phyloP scores from a whole-genome alignment of 1,284 basidiomycete genomes.

The Pisolithus thermaeus region DNA sequence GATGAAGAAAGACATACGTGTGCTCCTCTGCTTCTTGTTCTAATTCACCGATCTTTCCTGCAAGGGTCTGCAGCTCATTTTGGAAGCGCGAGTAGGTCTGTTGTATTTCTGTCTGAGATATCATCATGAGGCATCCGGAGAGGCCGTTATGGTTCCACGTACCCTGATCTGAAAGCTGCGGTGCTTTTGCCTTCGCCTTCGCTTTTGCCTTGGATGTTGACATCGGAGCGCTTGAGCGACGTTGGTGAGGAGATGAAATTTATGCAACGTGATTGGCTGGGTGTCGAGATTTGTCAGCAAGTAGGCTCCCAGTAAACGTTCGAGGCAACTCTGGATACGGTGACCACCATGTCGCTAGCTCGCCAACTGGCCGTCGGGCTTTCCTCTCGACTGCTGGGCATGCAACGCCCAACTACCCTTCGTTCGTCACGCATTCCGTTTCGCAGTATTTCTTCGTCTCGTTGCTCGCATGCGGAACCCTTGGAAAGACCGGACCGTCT shows the following conservation, averaged over 20 bases:
- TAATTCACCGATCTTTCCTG: slow-evolving; percentile 89
- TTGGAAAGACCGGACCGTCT: slow-evolving; percentile 14
- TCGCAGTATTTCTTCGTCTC: slow-evolving; percentile 31
- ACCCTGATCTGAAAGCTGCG: slow-evolving; percentile 67
- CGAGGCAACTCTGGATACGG: no score
- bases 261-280: slow-evolving; percentile 46
- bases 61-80: slow-evolving; percentile 79
- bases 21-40: slow-evolving; percentile 94
- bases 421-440: slow-evolving; percentile 37
- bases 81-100: slow-evolving; percentile 71
- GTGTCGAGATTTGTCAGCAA: slow-evolving; percentile 28
- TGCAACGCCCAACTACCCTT: slow-evolving; percentile 23
- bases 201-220: slow-evolving; percentile 32
- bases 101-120: slow-evolving; percentile 67
- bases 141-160: slow-evolving; percentile 17
- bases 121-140: slow-evolving; percentile 28
- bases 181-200: slow-evolving; percentile 44
- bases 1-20: slow-evolving; percentile 39
- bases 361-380: slow-evolving; percentile 28
- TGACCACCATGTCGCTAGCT: slow-evolving; percentile 45
- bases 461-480: slow-evolving; percentile 17
- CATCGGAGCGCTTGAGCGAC: slow-evolving; percentile 16
- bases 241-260: slow-evolving; percentile 29
- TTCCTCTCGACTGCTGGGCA: slow-evolving; percentile 25
- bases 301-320: not conserved